Evolutionary conservation across 192 early-diverging fungal genomes (phyloP), one percentile per base, ranked within the genome.

Genomic region (Rhizoclosmatium globosum): DNA sequence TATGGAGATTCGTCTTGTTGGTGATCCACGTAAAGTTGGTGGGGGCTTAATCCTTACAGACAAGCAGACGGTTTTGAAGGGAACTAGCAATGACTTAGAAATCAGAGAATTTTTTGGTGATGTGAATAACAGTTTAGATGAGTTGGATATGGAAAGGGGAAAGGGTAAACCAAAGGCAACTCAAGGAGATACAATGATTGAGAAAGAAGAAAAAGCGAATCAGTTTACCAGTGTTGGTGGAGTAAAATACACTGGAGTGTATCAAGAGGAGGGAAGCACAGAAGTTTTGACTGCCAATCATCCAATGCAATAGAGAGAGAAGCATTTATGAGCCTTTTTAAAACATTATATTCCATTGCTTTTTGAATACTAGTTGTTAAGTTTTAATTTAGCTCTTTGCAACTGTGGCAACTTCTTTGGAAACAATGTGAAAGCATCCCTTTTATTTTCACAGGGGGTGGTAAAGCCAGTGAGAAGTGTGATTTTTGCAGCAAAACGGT

Each of bases 51-150:
- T 74, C 56, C 19, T 74, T 39, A 62, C 59, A 0, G 72, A 48
- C 19, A 41, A 56, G 43, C 7, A 74, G 4, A 44, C 11, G 1
- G 42, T 48, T 2, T 38, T 62, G 23, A 23, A n/a, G 6, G 15
- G 38, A 6, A 31, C 59, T 6, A 47, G n/a, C 23, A 74, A 38
- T 42, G 72, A 74, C 44, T 21, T 74, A 45, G 72, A 74, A 45
- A 74, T 74, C 23, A 19, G 72, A 3, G 72, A 74, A 42, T 74
- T 74, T 45, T 74, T 74, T 47, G 72, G 72, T 17, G 72, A 74
- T 62, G 72, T 74, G 59, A 74, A 74, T 47, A 58, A 74, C 43
- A 74, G 72, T 62, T 64, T 64, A 61, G 58, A 74, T n/a, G 44
- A 74, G 31, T n/a, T 62, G 31, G 57, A 60, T 62, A 41, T 39